Conservation (phyloP, 108 stramenopile species). For the Cyclotella cryptica region DNA sequence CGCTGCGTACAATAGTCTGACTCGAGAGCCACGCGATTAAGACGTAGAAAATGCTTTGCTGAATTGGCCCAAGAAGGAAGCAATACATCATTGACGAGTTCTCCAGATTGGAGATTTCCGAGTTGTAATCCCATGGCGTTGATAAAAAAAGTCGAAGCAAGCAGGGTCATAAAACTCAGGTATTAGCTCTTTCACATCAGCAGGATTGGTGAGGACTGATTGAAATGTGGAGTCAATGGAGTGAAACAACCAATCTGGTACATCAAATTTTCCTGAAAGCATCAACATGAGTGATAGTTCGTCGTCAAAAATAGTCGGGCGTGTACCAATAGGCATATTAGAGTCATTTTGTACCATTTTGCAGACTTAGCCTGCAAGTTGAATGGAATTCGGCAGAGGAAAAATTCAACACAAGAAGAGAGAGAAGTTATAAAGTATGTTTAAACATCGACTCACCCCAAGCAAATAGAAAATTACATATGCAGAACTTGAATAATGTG, state of each 20-base stretch:
- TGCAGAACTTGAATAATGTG: conserved; percentile 95
- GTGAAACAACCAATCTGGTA: conserved; percentile 95
- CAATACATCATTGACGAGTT: conserved; percentile 85
- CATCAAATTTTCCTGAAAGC: conserved; percentile 91
- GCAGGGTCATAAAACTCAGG: conserved; percentile 93
- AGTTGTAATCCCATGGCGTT: conserved; percentile 92
- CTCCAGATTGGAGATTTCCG: conserved; percentile 91
- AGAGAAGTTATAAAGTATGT: no score
- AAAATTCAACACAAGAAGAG: no score
- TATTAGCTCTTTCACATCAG: conserved; percentile 98
- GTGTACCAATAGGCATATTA: not conserved
- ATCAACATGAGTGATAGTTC: not conserved
- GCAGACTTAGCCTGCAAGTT: conserved; percentile 83
- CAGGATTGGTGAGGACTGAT: conserved; percentile 87
- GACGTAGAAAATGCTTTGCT: conserved; percentile 89
- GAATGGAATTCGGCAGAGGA: no score
- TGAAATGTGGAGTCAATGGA: conserved; percentile 79
- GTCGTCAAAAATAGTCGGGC: not conserved
- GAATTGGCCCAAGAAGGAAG: conserved; percentile 93
- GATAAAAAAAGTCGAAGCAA: conserved; percentile 90
- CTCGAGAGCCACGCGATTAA: conserved; percentile 93
- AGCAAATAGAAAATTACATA: conserved; percentile 98
- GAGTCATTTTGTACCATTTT: conserved; percentile 79
- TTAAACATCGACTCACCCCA: conserved; percentile 38
- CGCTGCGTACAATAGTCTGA: conserved; percentile 84